These are phyloP conservation scores for Astrephomene gubernaculifera DNA, from an alignment of 139 green algal species.

Conservation along the genomic window DNA sequence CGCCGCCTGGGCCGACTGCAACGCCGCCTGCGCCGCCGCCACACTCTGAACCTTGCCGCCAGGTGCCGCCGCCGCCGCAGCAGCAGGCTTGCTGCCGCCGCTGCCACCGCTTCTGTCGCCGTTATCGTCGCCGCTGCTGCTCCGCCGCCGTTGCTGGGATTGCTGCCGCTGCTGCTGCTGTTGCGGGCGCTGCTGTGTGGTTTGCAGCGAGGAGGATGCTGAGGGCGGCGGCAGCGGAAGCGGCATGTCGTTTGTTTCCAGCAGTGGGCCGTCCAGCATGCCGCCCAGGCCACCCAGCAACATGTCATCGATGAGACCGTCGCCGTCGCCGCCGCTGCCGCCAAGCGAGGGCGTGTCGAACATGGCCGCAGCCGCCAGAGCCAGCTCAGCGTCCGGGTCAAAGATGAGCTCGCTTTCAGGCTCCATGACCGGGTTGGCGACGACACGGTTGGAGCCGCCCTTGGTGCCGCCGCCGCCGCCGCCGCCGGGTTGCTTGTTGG, in stretches of 20 bases:
- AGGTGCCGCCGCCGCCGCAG: not conserved
- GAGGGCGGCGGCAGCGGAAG: not conserved
- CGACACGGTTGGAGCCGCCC: not conserved
- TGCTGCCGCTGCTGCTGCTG: not conserved
- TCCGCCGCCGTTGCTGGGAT: not conserved
- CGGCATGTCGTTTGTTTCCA: not conserved
- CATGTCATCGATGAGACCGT: conserved; percentile 1
- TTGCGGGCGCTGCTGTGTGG: not conserved
- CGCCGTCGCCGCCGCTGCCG: conserved; percentile 13
- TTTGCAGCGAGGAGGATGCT: too few relatives aligned
- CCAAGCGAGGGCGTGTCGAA: not conserved
- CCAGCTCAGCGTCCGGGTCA: conserved; percentile 35
- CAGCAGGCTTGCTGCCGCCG: conserved; percentile 3
- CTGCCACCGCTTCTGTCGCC: too few relatives aligned
- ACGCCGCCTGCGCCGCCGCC: not conserved
- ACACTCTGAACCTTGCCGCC: not conserved
- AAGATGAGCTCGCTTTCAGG: conserved; percentile 9
- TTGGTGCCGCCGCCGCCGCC: too few relatives aligned
- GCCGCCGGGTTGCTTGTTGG: not conserved
- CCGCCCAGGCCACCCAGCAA: not conserved
- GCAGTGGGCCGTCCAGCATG: conserved; percentile 7
- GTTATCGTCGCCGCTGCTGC: not conserved
- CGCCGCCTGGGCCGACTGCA: not conserved
- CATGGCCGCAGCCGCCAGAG: conserved; percentile 32
- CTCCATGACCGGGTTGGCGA: not conserved